A percentile compares a stretch with the other conserved stretches of the same genome.
These are phyloP conservation scores for Starmerella khaoyaiensis DNA, from an alignment of 805 yeast species.

Conservation along the genomic window DNA sequence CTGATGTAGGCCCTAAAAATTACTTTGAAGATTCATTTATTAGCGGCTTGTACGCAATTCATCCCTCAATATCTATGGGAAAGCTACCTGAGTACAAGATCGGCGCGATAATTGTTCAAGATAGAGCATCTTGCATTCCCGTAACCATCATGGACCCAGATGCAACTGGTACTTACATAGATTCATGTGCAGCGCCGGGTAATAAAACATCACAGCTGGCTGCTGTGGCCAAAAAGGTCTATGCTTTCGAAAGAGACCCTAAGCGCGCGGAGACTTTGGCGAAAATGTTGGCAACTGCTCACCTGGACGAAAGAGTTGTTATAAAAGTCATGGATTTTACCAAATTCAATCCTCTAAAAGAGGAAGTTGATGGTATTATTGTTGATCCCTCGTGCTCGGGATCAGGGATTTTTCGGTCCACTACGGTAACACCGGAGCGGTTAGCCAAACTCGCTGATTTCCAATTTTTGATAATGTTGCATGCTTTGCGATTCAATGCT, in stretches of 20 bases:
- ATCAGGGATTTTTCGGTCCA: conserved; percentile 66
- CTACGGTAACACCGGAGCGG: conserved; percentile 33
- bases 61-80: conserved; percentile 60
- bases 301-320: conserved; percentile 37
- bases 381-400: conserved; percentile 98
- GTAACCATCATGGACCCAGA: conserved; percentile 62
- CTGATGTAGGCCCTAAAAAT: conserved; percentile 21
- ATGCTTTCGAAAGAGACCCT: conserved; percentile 79
- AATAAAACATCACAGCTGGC: conserved; percentile 93
- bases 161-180: conserved; percentile 42
- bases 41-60: conserved; percentile 68
- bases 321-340: conserved; percentile 50
- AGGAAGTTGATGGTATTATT: conserved; percentile 60
- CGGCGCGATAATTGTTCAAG: conserved; percentile 84
- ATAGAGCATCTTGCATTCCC: conserved; percentile 94
- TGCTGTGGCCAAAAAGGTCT: conserved; percentile 37
- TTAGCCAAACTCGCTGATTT: conserved; percentile 66
- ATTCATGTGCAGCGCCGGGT: conserved; percentile 97
- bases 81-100: conserved; percentile 51
- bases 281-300: conserved; percentile 72
- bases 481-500: conserved; percentile 66
- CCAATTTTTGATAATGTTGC: conserved; percentile 77
- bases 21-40: conserved; percentile 57
- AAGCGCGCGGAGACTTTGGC: conserved; percentile 55
- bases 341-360: conserved; percentile 43